Conservation (phyloP, 768 basidiomycete genomes). For the Steccherinum ochraceum region DNA sequence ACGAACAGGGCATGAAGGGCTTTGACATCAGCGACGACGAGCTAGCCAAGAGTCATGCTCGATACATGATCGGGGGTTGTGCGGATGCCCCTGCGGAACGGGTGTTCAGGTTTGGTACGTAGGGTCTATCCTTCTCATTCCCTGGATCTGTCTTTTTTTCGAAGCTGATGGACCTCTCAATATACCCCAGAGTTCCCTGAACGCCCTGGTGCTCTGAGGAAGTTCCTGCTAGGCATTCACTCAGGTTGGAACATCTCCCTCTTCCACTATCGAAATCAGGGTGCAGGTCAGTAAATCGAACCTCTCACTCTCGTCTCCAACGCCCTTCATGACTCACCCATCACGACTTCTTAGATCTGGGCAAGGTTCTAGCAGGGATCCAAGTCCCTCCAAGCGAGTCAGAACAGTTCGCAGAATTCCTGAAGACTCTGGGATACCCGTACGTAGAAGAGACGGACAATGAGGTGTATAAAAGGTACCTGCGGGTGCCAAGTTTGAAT, state of each 20-base stretch:
- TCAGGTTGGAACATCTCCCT: constrained; percentile 91
- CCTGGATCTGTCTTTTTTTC: too few species aligned
- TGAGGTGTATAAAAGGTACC: constrained; percentile 71
- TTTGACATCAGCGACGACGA: constrained; percentile 93
- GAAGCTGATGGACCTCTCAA: too few species aligned
- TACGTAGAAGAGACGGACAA: constrained; percentile 95
- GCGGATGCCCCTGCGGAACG: constrained; percentile 76
- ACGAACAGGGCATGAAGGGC: constrained; percentile 68
- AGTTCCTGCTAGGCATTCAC: constrained; percentile 80
- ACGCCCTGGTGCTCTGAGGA: constrained; percentile 83
- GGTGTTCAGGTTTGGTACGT: constrained; percentile 87
- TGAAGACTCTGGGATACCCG: constrained; percentile 74
- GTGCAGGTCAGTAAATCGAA: constrained; percentile 56
- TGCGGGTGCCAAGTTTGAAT: constrained; percentile 26
- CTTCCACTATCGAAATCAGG: constrained; percentile 98
- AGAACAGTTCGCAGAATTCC: constrained; percentile 64
- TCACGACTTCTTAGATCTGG: constrained; percentile 59
- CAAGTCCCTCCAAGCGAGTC: constrained; percentile 76
- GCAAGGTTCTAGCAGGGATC: constrained; percentile 89
- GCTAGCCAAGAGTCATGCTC: constrained; percentile 87
- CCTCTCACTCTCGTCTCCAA: not conserved
- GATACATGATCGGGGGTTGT: constrained; percentile 93
- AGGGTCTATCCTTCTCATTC: not conserved
- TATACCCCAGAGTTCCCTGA: constrained; percentile 93
- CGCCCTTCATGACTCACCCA: constrained; percentile 1